phyloP scores from a whole-genome alignment of 768 basidiomycete genomes.

The Termitomyces sp. region DNA sequence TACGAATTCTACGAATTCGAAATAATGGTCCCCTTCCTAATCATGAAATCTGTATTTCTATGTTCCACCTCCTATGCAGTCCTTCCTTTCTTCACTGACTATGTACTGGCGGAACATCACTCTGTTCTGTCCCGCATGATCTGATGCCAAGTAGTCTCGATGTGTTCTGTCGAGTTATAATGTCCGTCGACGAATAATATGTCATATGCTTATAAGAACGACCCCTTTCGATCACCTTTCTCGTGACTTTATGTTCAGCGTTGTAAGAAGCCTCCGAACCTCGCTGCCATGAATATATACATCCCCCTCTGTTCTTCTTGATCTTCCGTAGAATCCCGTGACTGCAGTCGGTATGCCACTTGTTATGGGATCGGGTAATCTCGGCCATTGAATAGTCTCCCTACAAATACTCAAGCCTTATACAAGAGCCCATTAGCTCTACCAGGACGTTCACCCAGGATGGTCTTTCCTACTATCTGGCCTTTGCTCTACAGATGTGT shows the following conservation, averaged over 20 bases:
- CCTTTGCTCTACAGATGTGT: not conserved
- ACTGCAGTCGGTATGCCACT: not conserved
- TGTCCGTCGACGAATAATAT: constrained; percentile 8
- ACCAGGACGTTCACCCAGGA: not conserved
- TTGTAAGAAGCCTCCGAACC: too few relatives aligned
- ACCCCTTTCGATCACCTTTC: too few relatives aligned
- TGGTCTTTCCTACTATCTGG: not conserved
- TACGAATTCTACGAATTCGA: constrained; percentile 15
- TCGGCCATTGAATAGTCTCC: too few relatives aligned
- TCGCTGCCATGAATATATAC: too few relatives aligned
- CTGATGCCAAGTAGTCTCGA: constrained; percentile 11
- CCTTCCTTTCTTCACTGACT: constrained; percentile 16
- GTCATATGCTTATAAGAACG: not conserved
- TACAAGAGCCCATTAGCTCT: not conserved
- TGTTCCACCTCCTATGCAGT: constrained; percentile 19
- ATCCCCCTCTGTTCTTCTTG: too few relatives aligned
- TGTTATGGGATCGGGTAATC: too few relatives aligned
- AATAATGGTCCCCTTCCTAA: constrained; percentile 27
- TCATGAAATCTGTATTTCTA: constrained; percentile 25
- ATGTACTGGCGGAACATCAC: constrained; percentile 6
- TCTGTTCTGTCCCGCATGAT: constrained; percentile 9
- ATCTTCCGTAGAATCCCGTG: not conserved
- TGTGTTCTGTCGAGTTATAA: constrained; percentile 11
- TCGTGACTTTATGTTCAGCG: not conserved
- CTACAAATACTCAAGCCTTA: not conserved